A percentile compares a stretch with the other conserved stretches of the same genome.
Conservation (phyloP, 495 filamentous ascomycete genomes). For the Penicillium subrubescens region DNA sequence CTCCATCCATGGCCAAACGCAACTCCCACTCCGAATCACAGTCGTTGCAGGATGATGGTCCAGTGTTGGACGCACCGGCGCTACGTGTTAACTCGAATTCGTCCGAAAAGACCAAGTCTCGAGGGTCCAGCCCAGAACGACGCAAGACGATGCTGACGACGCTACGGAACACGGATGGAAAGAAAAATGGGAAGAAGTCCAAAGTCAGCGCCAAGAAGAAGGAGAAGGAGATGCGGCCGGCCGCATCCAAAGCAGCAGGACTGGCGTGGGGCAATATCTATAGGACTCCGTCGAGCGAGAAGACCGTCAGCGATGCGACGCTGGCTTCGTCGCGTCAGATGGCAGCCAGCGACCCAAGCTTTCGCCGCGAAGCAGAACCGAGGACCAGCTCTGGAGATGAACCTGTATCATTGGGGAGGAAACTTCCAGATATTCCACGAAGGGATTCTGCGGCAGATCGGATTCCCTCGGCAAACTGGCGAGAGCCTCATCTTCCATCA, state of each 20-base stretch:
- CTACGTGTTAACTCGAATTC: constrained; percentile 42
- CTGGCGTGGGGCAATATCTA: constrained; percentile 75
- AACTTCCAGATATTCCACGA: neutral
- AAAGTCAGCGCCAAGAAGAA: constrained; percentile 37
- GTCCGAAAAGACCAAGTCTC: constrained; percentile 52
- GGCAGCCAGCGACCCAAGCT: constrained; percentile 28
- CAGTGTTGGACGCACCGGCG: constrained; percentile 29
- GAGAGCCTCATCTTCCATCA: constrained; percentile 30
- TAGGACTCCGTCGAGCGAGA: constrained; percentile 35
- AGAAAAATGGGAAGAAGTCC: constrained; percentile 57
- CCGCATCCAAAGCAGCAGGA: constrained; percentile 83
- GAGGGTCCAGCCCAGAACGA: constrained; percentile 82
- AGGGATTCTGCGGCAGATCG: constrained; percentile 18
- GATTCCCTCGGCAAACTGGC: constrained; percentile 35
- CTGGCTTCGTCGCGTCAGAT: constrained; percentile 36
- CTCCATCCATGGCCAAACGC: constrained; percentile 42
- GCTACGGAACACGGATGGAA: constrained; percentile 62
- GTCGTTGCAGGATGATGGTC: constrained; percentile 18
- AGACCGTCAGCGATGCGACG: constrained; percentile 38
- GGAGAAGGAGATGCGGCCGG: constrained; percentile 45
- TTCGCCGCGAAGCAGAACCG: constrained; percentile 29
- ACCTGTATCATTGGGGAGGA: constrained; percentile 10
- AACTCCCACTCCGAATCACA: constrained; percentile 57
- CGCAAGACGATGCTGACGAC: constrained; percentile 80
- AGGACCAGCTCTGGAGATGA: constrained; percentile 36